A percentile compares a stretch with the other conserved stretches of the same genome.
Conservation (phyloP, 2,329 filamentous ascomycete species). For the Ophiostoma piceae region DNA sequence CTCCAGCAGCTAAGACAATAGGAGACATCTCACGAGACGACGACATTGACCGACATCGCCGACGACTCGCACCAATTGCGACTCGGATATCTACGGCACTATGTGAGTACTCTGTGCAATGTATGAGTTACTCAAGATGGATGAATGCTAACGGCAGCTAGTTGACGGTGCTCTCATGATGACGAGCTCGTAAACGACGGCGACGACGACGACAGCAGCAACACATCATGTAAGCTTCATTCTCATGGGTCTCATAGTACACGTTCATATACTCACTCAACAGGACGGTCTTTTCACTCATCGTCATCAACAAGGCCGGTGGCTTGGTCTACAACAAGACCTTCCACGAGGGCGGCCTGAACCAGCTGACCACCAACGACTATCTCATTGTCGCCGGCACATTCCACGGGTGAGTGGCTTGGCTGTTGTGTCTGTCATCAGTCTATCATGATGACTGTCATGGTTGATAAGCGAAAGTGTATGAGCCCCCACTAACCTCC, state of each 20-base stretch:
- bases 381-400: constrained; percentile 94
- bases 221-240: constrained; percentile 22
- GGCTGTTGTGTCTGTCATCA: not conserved
- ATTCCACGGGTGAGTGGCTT: constrained; percentile 71
- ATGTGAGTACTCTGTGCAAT: not conserved
- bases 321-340: constrained; percentile 94
- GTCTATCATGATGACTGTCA: no score
- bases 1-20: not conserved
- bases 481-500: not conserved
- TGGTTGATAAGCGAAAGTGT: not conserved
- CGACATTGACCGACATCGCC: not conserved
- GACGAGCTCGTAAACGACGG: constrained; percentile 19
- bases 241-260: not conserved
- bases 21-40: not conserved
- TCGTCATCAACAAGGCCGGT: constrained; percentile 98
- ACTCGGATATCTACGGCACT: not conserved
- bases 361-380: constrained; percentile 89
- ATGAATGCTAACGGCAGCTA: constrained; percentile 1
- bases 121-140: not conserved
- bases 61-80: not conserved
- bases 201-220: not conserved
- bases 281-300: constrained; percentile 91
- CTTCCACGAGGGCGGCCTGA: constrained; percentile 78
- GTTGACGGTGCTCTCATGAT: constrained; percentile 17
- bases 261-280: not conserved